Evolutionary conservation across 108 stramenopile genomes (phyloP).

Genomic region (Stephanodiscus minutulus): DNA sequence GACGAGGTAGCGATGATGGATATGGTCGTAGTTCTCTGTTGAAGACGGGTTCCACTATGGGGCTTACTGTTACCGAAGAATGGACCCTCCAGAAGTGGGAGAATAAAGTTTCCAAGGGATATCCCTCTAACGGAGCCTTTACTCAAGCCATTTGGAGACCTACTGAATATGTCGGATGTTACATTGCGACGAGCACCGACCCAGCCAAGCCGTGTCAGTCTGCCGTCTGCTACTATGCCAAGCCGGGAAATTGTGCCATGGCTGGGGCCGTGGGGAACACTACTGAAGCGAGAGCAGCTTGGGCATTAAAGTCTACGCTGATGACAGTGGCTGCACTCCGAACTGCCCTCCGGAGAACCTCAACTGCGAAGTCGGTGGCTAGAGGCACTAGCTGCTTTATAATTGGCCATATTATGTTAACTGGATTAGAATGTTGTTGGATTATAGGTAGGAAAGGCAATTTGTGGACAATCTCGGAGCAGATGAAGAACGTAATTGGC

Average conservation of each 20-base stretch:
- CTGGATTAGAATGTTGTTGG: no score
- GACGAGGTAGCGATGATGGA: not conserved
- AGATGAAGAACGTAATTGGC: no score
- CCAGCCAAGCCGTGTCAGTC: not conserved
- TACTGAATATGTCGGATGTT: not conserved
- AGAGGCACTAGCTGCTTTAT: not conserved
- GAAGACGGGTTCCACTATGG: not conserved
- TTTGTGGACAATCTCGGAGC: no score
- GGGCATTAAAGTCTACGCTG: not conserved
- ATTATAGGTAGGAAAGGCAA: no score
- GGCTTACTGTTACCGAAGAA: no score
- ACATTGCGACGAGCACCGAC: not conserved
- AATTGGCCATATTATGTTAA: not conserved
- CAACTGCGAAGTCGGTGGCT: not conserved
- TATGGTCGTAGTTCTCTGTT: not conserved
- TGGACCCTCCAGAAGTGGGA: not conserved
- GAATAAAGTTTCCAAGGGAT: not conserved
- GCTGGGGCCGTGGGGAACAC: not conserved
- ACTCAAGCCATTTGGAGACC: not conserved
- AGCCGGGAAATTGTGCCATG: not conserved
- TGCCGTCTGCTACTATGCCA: conserved; percentile 1
- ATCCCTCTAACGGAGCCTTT: not conserved
- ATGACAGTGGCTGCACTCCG: not conserved
- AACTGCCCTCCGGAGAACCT: not conserved
- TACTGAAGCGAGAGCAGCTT: not conserved